phyloP scores from a whole-genome alignment of 1,139 yeast genomes.

The Zygoascus hellenicus region DNA sequence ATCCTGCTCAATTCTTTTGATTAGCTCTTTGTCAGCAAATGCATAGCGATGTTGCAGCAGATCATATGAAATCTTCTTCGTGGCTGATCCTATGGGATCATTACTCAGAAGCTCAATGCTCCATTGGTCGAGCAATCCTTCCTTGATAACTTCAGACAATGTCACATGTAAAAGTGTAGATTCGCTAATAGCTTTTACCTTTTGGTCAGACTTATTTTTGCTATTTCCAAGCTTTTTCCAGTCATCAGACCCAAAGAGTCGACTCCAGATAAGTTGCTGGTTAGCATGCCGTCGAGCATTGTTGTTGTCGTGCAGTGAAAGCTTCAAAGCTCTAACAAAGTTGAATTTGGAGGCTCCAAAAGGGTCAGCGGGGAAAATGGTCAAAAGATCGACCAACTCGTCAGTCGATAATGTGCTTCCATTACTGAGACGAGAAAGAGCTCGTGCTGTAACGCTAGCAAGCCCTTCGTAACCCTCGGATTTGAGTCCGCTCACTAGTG shows the following conservation, averaged over 20 bases:
- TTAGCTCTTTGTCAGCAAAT: neutral
- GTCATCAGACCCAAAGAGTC: constrained; percentile 56
- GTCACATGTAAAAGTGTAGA: constrained; percentile 42
- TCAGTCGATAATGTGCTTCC: constrained; percentile 40
- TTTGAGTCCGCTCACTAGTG: neutral
- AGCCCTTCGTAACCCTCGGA: constrained; percentile 9
- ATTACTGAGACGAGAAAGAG: constrained; percentile 37
- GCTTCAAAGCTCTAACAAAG: constrained; percentile 41
- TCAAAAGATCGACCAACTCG: constrained; percentile 54
- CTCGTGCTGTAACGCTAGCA: constrained; percentile 25
- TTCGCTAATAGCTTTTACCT: constrained; percentile 38
- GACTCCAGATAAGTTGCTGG: constrained; percentile 51
- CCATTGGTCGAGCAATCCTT: constrained; percentile 10
- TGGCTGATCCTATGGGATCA: constrained; percentile 2
- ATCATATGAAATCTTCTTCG: neutral
- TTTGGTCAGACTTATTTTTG: constrained; percentile 42
- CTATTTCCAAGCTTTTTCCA: constrained; percentile 46
- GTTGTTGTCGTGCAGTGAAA: constrained; percentile 33
- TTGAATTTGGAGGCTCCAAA: constrained; percentile 32
- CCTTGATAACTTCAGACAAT: constrained; percentile 11
- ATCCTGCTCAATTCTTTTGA: constrained; percentile 1
- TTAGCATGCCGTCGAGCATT: constrained; percentile 31
- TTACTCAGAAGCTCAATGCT: constrained; percentile 6
- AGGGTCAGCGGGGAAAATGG: constrained; percentile 39
- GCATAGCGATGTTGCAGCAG: constrained; percentile 5